A percentile compares a stretch with the other conserved stretches of the same genome.
phyloP scores from a whole-genome alignment of 108 stramenopile genomes.

The Skeletonema grethae region DNA sequence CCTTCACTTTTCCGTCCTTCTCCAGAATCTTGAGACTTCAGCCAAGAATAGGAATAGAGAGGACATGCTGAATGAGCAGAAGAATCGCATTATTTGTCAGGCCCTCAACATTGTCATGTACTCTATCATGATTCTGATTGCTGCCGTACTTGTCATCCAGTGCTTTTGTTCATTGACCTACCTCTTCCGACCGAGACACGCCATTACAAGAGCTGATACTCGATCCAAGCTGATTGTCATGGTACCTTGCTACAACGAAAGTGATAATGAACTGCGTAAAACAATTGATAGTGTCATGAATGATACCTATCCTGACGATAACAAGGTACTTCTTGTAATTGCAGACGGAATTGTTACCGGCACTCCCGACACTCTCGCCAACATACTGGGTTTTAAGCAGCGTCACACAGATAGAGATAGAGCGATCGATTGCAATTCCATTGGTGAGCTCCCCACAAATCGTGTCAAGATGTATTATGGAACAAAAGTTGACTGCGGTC shows the following conservation, averaged over 20 bases:
- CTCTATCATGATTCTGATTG: conserved; percentile 49
- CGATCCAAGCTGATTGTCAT: conserved; percentile 53
- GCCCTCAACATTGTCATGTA: conserved; percentile 45
- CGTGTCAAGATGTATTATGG: conserved; percentile 6
- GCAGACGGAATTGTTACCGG: conserved; percentile 59
- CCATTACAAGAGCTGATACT: conserved; percentile 36
- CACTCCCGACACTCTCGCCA: conserved; percentile 44
- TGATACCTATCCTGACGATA: conserved; percentile 51
- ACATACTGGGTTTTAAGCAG: conserved; percentile 49
- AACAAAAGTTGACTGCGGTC: conserved; percentile 16
- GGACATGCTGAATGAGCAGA: conserved; percentile 31
- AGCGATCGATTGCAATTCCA: conserved; percentile 39
- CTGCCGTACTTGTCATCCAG: conserved; percentile 44
- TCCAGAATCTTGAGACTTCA: conserved; percentile 22
- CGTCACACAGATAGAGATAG: conserved; percentile 36
- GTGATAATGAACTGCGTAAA: conserved; percentile 51
- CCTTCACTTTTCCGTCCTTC: conserved; percentile 46
- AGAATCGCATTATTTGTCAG: conserved; percentile 37
- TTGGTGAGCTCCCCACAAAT: conserved; percentile 28
- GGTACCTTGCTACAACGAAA: conserved; percentile 67
- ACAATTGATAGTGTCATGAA: conserved; percentile 49
- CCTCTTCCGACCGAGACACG: conserved; percentile 29
- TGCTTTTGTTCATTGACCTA: conserved; percentile 39
- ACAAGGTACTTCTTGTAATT: conserved; percentile 55
- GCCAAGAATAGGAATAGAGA: conserved; percentile 31